Evolutionary conservation across 306 rosid species (phyloP).

Genomic region (Fragaria ananassa): DNA sequence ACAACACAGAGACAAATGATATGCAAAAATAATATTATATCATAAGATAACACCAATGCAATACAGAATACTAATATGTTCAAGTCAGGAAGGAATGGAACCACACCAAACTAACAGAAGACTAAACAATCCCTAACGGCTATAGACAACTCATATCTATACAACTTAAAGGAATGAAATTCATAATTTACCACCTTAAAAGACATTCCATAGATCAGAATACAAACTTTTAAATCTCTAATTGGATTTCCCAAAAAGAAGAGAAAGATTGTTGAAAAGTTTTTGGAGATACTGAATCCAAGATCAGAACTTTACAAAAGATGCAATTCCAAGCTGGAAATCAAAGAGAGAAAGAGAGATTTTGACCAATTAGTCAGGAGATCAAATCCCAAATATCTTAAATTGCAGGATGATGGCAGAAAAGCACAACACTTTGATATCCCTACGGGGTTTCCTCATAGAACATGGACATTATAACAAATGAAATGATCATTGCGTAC

Average conservation of each 20-base stretch:
- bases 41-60: not conserved
- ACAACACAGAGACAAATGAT: not conserved
- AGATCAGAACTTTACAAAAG: conserved; percentile 15
- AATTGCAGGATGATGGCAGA: not conserved
- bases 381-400: not conserved
- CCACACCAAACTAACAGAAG: not conserved
- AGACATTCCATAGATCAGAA: not conserved
- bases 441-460: not conserved
- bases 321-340: not conserved
- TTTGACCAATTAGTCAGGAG: not conserved
- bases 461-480: not conserved
- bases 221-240: not conserved
- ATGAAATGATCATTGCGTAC: conserved; percentile 25
- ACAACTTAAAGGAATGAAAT: not conserved
- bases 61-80: not conserved
- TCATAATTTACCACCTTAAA: not conserved
- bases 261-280: not conserved
- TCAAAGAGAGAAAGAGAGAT: not conserved
- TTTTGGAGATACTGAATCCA: not conserved
- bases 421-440: not conserved
- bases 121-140: not conserved
- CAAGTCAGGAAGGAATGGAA: conserved; percentile 1
- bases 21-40: not conserved
- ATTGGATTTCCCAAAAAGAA: not conserved
- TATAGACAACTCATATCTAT: not conserved